Percentiles rank a stretch among this genome's conserved stretches.
These are phyloP conservation scores for Ramalina peruviana DNA, from an alignment of 495 filamentous ascomycete species.

Conservation along the genomic window DNA sequence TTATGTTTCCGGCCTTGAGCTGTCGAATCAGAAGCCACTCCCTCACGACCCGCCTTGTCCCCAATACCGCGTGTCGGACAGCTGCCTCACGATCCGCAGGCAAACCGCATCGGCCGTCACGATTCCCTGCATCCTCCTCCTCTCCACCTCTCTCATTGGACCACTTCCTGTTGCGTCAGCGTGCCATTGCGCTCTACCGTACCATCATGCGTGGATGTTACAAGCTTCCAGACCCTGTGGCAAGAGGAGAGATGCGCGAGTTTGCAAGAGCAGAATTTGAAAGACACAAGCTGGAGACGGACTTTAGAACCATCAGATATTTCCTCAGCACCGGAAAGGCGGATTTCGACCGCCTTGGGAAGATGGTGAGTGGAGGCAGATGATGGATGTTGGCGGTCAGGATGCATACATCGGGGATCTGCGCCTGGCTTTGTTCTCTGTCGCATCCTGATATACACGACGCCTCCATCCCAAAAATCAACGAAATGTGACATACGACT, in stretches of 20 bases:
- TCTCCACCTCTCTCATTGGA: slow-evolving; percentile 6
- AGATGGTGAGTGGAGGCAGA: slow-evolving; percentile 34
- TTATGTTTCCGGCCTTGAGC: no score
- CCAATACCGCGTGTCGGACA: no score
- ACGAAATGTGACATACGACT: no score
- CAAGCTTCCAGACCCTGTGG: slow-evolving; percentile 29
- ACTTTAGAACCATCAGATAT: slow-evolving; percentile 49
- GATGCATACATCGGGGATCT: no score
- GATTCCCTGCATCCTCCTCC: background rate
- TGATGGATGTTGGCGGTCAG: no score
- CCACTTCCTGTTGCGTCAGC: slow-evolving; percentile 17
- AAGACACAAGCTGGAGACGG: slow-evolving; percentile 52
- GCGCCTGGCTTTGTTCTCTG: no score
- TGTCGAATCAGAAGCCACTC: no score
- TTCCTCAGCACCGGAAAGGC: slow-evolving; percentile 45
- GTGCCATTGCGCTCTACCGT: slow-evolving; percentile 14
- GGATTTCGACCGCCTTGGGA: slow-evolving; percentile 45
- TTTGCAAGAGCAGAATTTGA: slow-evolving; percentile 71
- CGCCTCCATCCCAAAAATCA: no score
- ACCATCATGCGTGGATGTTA: slow-evolving; percentile 12
- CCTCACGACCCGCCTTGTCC: no score
- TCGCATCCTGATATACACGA: no score
- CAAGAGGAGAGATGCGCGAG: slow-evolving; percentile 48
- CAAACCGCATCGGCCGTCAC: no score
- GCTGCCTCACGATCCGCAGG: no score